Evolutionary conservation across 768 basidiomycete species (phyloP).

Genomic region (Arthromyces matolae): DNA sequence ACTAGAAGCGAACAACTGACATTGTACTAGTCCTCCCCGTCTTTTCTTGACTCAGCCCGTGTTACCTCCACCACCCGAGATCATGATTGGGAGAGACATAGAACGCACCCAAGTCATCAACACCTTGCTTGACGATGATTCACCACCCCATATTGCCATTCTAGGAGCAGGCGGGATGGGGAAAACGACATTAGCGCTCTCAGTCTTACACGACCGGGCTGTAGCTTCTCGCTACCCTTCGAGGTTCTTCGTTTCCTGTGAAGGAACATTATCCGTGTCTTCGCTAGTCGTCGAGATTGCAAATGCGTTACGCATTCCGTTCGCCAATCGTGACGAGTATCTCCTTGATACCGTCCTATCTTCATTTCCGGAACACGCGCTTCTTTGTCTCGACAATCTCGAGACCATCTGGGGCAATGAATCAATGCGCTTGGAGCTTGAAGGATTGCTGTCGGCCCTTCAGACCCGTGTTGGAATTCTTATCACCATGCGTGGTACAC

Average conservation of each 20-base stretch:
- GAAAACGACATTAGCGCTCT: constrained; percentile 6
- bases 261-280: neutral
- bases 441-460: constrained; percentile 2
- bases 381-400: constrained; percentile 10
- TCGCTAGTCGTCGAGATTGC: neutral
- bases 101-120: neutral
- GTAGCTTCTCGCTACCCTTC: neutral
- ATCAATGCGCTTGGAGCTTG: neutral
- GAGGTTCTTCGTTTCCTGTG: constrained; percentile 10
- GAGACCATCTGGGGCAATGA: constrained; percentile 7
- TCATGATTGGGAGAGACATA: constrained; percentile 4
- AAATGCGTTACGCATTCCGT: no score
- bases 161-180: no score
- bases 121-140: neutral
- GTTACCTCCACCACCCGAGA: constrained; percentile 3
- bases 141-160: neutral
- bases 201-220: neutral
- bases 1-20: no score
- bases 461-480: neutral
- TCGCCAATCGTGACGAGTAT: neutral
- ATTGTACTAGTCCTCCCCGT: no score
- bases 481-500: no score
- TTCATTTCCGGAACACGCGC: neutral
- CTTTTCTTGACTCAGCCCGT: constrained; percentile 1
- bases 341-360: neutral